A percentile compares a stretch with the other conserved stretches of the same genome.
phyloP scores from a whole-genome alignment of 768 basidiomycete genomes.

The Collybia sordida region DNA sequence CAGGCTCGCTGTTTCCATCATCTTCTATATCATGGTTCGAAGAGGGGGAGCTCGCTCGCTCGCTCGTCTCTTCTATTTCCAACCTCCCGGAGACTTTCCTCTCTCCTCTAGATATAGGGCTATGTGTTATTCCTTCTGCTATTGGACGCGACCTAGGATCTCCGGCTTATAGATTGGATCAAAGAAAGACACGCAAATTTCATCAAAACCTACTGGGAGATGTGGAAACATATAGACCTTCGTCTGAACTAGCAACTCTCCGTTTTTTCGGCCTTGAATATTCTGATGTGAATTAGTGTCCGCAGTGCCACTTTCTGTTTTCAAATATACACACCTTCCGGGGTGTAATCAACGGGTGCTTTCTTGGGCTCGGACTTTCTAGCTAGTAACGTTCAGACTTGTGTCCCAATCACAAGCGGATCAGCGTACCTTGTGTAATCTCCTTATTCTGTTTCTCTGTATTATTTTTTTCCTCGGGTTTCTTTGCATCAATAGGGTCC shows the following conservation, averaged over 20 bases:
- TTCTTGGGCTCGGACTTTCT: conserved; percentile 42
- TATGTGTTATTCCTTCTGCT: neutral
- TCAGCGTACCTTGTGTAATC: conserved; percentile 19
- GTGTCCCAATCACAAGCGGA: neutral
- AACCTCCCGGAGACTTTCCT: conserved; percentile 24
- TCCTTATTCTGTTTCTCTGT: conserved; percentile 30
- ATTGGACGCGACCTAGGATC: neutral
- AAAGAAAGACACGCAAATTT: too few relatives aligned
- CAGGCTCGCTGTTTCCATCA: conserved; percentile 29
- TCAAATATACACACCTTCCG: too few relatives aligned
- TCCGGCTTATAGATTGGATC: neutral
- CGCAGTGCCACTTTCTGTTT: neutral
- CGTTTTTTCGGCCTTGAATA: conserved; percentile 46
- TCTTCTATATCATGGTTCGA: conserved; percentile 30
- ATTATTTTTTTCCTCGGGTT: conserved; percentile 19
- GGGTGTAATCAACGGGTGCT: neutral
- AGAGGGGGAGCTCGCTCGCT: conserved; percentile 13
- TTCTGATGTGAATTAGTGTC: conserved; percentile 18
- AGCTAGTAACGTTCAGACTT: conserved; percentile 17
- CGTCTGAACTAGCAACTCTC: conserved; percentile 53
- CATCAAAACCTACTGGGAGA: conserved; percentile 1
- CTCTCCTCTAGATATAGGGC: conserved; percentile 21
- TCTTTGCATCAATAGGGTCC: conserved; percentile 10
- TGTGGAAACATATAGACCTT: conserved; percentile 36
- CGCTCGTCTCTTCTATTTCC: conserved; percentile 26